Evolutionary conservation across 129 eudicot genomes (phyloP), one percentile per base, ranked within the genome.

Genomic region (Artemisia tridentata): DNA sequence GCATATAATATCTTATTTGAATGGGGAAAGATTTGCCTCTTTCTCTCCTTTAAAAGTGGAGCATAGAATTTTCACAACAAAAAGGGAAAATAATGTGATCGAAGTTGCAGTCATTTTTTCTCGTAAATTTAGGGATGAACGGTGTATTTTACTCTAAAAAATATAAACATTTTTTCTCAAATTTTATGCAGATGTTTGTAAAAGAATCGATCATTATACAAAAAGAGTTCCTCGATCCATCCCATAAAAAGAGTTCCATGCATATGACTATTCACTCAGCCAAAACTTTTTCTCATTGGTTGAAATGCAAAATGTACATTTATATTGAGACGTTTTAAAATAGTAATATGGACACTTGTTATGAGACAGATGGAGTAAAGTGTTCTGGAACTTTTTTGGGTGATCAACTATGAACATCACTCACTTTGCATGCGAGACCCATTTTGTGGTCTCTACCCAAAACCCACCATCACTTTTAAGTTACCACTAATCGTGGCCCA

Each of bases 401-500:
- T 73, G 78, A 73, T 56, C 78, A 73, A 73, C 38, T 69, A 54
- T 50, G 54, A 56, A 20, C 65, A 51, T 70, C 41, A n/a, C 4
- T 31, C 38, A 31, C 38, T 31, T 52, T 74, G 78, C 65, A 74
- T 65, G 66, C 34, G 57, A 74, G 43, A 65, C 69, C 73, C 69
- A 68, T 76, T 25, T 59, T 76, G 80, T 76, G 80, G 80, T 68
- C 74, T 76, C 63, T 17, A 15, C 52, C 65, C 51, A 29, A 73
- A 73, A 73, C 68, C 51, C 74, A 58, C 59, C 73, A 27, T 38
- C 1, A 51, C 56, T 68, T 57, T 68, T 27, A 27, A 0, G 4
- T 27, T 59, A 60, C 80, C 80, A 76, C 69, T 38, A 68, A 76
- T 68, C 61, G 70, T 76, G 80, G 80, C 75, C 80, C 80, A 76